These are phyloP conservation scores for Juncus inflexus DNA, from an alignment of 176 grass and related monocot species.

Conservation along the genomic window DNA sequence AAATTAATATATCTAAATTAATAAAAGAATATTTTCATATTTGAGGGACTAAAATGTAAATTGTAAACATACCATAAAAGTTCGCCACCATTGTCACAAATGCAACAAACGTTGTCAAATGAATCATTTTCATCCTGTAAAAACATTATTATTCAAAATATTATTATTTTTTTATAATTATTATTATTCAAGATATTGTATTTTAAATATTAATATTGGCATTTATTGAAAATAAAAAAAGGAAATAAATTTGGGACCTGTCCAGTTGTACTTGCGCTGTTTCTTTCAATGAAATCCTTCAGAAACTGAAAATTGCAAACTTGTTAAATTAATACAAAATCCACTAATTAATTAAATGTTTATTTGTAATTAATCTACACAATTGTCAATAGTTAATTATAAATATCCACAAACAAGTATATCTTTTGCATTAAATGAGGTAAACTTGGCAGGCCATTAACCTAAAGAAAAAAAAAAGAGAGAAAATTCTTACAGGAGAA, in stretches of 20 bases:
- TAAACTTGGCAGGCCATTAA: too few relatives aligned
- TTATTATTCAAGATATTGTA: neutral
- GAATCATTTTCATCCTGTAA: slow-evolving; percentile 57
- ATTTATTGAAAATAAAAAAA: neutral
- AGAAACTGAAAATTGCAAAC: slow-evolving; percentile 12
- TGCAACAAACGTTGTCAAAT: slow-evolving; percentile 48
- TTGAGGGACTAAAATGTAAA: neutral
- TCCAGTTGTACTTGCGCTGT: slow-evolving; percentile 10
- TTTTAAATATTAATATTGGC: neutral
- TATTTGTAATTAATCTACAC: too few relatives aligned
- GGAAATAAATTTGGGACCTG: neutral
- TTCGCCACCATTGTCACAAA: slow-evolving; percentile 69
- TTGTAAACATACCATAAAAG: slow-evolving; percentile 41
- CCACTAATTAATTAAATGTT: too few relatives aligned
- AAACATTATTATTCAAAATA: neutral
- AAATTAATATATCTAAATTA: slow-evolving; percentile 21
- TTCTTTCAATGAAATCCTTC: slow-evolving; percentile 14
- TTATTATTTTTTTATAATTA: neutral
- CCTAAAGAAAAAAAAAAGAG: slow-evolving; percentile 11
- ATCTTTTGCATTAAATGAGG: too few relatives aligned
- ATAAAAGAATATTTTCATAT: too few relatives aligned
- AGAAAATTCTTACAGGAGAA: slow-evolving; percentile 42
- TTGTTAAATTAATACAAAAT: slow-evolving; percentile 1
- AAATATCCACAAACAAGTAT: too few relatives aligned
- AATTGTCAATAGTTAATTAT: too few relatives aligned